Evolutionary conservation across 1,139 yeast genomes (phyloP).

Genomic region (Suhomyces bolitotheri): DNA sequence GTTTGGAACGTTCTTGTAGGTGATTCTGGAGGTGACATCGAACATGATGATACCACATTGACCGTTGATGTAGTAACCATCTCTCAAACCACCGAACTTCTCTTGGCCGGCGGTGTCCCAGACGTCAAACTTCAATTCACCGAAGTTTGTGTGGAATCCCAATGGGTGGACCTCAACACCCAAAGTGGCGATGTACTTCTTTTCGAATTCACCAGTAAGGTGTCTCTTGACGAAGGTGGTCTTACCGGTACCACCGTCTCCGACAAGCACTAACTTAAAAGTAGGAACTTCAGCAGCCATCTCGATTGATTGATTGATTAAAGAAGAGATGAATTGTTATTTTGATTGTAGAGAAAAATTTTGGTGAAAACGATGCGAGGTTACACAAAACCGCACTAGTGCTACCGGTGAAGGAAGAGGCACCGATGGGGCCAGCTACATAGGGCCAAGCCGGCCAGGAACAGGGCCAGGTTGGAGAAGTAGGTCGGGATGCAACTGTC

Average conservation of each 20-base stretch:
- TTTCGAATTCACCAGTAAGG: constrained; percentile 99
- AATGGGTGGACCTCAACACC: constrained; percentile 99
- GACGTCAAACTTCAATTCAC: constrained; percentile 98
- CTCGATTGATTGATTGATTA: constrained; percentile 17
- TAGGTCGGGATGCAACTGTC: too few relatives aligned
- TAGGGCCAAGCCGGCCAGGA: too few relatives aligned
- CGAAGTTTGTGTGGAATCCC: constrained; percentile 97
- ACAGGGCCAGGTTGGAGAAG: too few relatives aligned
- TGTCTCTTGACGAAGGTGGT: constrained; percentile 99
- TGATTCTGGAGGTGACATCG: constrained; percentile 98
- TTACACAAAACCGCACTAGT: constrained; percentile 8
- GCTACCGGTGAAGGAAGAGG: neutral
- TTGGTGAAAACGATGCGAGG: constrained; percentile 9
- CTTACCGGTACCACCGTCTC: constrained; percentile 99
- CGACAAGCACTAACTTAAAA: constrained; percentile 96
- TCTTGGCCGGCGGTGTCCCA: constrained; percentile 99
- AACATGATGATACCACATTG: constrained; percentile 99
- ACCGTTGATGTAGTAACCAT: constrained; percentile 98
- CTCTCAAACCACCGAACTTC: constrained; percentile 99
- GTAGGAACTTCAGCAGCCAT: constrained; percentile 91
- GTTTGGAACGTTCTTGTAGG: constrained; percentile 99
- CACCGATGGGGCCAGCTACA: neutral
- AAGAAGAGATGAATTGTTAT: constrained; percentile 10
- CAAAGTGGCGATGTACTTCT: constrained; percentile 97
- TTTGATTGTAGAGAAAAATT: constrained; percentile 9